Conservation (phyloP, 2,329 filamentous ascomycete genomes). For the Neoarthrinium moseri region DNA sequence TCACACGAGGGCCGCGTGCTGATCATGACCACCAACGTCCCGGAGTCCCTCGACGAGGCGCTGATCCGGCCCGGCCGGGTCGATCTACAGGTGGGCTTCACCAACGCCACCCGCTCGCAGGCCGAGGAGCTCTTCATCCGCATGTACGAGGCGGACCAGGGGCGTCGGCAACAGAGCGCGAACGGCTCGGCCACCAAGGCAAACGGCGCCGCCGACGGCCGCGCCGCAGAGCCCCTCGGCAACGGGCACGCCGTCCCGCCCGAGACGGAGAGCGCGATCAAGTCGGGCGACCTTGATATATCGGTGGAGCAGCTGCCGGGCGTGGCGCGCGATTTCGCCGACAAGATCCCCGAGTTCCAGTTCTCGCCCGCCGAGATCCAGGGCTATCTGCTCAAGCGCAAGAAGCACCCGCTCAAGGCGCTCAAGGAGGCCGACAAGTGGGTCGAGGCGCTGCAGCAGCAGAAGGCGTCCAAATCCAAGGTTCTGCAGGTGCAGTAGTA, state of each 20-base stretch:
- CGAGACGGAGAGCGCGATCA: constrained; percentile 14
- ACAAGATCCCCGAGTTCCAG: constrained; percentile 37
- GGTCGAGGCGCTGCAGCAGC: constrained; percentile 49
- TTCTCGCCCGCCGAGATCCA: constrained; percentile 60
- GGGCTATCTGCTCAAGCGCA: constrained; percentile 62
- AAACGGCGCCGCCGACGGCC: not conserved
- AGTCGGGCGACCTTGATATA: constrained; percentile 29
- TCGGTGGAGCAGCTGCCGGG: constrained; percentile 36
- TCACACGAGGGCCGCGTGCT: constrained; percentile 76
- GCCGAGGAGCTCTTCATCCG: constrained; percentile 57
- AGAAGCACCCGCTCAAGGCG: constrained; percentile 56
- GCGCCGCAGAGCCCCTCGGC: not conserved
- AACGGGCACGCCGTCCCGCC: constrained; percentile 13
- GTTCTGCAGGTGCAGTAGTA: constrained; percentile 45
- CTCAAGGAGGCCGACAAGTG: constrained; percentile 51
- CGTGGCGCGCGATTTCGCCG: constrained; percentile 49
- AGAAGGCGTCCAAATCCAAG: constrained; percentile 50
- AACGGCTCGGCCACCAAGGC: not conserved
- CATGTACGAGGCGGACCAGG: constrained; percentile 54
- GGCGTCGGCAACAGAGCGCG: constrained; percentile 9
- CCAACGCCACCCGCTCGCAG: constrained; percentile 52
- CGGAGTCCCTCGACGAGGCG: constrained; percentile 70
- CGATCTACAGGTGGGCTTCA: constrained; percentile 67
- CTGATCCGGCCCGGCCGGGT: constrained; percentile 73
- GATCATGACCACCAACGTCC: constrained; percentile 80